Percentiles rank a stretch among this genome's conserved stretches.
Conservation (phyloP, 2,329 filamentous ascomycete species). For the Colletotrichum sp. region DNA sequence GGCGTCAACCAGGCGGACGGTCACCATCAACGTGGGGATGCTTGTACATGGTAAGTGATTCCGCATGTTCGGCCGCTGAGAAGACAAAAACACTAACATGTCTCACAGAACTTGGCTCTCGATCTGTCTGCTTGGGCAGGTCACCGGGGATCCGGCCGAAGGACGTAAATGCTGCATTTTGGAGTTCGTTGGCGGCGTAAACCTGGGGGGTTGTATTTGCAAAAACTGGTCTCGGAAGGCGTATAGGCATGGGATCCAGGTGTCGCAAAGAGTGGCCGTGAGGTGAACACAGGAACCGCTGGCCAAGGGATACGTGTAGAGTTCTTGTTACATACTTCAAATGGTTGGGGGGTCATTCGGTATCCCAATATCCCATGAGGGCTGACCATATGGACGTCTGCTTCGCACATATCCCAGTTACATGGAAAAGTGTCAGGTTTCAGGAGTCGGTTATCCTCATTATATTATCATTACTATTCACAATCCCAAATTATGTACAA, state of each 20-base stretch:
- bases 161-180: slow-evolving; percentile 32
- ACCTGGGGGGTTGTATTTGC: neutral
- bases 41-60: slow-evolving; percentile 30
- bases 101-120: slow-evolving; percentile 36
- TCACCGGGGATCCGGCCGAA: slow-evolving; percentile 42
- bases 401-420: neutral
- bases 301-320: neutral
- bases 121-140: slow-evolving; percentile 43
- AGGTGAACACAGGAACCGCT: neutral
- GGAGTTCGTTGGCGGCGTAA: slow-evolving; percentile 7
- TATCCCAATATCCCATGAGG: neutral
- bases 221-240: neutral
- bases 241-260: neutral
- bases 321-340: neutral
- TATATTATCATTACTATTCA: neutral
- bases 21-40: slow-evolving; percentile 38
- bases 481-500: neutral
- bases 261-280: neutral
- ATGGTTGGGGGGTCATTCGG: neutral
- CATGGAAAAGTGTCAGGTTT: neutral
- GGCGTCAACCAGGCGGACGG: slow-evolving; percentile 28
- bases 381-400: neutral
- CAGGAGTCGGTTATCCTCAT: neutral
- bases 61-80: neutral
- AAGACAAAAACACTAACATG: neutral